Evolutionary conservation across 495 filamentous ascomycete genomes (phyloP), one percentile per base, ranked within the genome.

Genomic region (Lasiosphaeris hirsuta): DNA sequence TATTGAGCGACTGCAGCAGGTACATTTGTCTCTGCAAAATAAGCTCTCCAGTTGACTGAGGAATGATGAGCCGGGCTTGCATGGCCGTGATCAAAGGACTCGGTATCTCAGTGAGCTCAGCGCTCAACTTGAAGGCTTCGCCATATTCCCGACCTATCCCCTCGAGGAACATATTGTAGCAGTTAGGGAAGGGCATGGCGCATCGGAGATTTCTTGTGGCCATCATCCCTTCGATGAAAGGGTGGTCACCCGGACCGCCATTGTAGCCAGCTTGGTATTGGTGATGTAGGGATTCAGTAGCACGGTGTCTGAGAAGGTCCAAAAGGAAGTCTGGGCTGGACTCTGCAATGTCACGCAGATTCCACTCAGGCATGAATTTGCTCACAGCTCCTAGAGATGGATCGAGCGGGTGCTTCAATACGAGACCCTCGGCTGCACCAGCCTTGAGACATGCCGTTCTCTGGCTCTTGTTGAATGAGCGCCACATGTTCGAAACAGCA

Each of bases 321-420:
- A 77, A 60, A 11, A 75, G 46, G 15, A 57, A 60, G 19, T 74
- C 68, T 1, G 73, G 65, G 10, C 47, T 60, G 0, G 68, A 42
- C 1, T 57, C 48, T 1, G 69, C 53, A 18, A 77, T 54, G 40
- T 78, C 72, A 1, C 56, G 66, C 19, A 77, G 54, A 46, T 78
- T 77, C 62, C 63, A 71, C 50, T 77, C 76, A 0, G 72, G 72
- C 0, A 69, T 49, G 11, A 74, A 3, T 10, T 66, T 67, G 56
- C 39, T 62, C 2, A 69, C 47, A 15, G 63, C 60, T 2, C 66
- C 71, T 30, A 70, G 10, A 4, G 69, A 60, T 7, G 0, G 0
- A 40, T 71, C 66, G 3, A 14, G 1, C 1, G 56, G 34, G 48
- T 66, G 46, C 42, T 57, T 50, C 37, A 68, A 57, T 10, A 68